Evolutionary conservation across 495 filamentous ascomycete genomes (phyloP), one percentile per base, ranked within the genome.

Genomic region (Filosporella fistucella): DNA sequence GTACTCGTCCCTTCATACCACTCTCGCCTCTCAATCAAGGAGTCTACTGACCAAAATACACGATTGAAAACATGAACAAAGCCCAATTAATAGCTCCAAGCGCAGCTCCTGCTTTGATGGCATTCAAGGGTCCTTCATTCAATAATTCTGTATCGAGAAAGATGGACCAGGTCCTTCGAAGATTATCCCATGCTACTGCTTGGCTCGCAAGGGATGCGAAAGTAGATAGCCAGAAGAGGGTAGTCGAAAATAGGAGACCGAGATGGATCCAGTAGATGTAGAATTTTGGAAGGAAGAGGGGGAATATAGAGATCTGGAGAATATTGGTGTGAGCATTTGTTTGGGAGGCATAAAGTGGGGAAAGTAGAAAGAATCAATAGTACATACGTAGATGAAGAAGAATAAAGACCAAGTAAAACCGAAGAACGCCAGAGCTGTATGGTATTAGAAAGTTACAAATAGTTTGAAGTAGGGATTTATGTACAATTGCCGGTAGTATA

Each of bases 151-250:
- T 18, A 8, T 37, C 18, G 13, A n/a, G 20, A 22, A 21, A 43
- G 41, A 4, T 16, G 22, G 14, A 14, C 13, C 16, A 9, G 12
- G n/a, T 12, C n/a, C 32, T 18, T 10, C 22, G 24, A n/a, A 39
- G 16, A 0, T n/a, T 16, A 16, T 22, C 24, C 35, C 34, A 53
- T 12, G 26, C 50, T 20, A 25, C 35, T 5, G 17, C 17, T 6
- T 41, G 34, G n/a, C 37, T n/a, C n/a, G 45, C 51, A 13, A 54
- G 45, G 12, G 45, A 39, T 2, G 51, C 45, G 20, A 48, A 54
- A 8, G 45, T 42, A 1, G 45, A 14, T 10, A 54, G 51, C 51
- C 51, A 54, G 34, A 54, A 54, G 17, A 54, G 32, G 32, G 13
- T 20, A 32, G 45, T 49, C 1, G 23, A 6, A 24, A 43, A 35